These are phyloP conservation scores for Mytilinidion resinicola DNA, from an alignment of 495 filamentous ascomycete genomes.

Conservation along the genomic window DNA sequence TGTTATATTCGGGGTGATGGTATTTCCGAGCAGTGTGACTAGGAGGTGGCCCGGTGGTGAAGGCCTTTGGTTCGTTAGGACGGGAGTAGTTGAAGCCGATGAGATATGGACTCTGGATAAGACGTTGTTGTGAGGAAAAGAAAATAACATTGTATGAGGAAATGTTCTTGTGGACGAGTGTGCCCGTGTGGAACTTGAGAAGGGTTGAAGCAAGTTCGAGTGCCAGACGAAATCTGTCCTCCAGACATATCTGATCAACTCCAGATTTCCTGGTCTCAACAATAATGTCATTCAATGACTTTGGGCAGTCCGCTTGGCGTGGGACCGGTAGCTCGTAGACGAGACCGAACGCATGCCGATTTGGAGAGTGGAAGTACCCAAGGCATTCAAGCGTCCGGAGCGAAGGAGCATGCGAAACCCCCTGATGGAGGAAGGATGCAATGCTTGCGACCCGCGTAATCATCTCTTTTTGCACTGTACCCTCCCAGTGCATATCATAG, in stretches of 20 bases:
- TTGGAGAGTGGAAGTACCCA: slow-evolving; percentile 3
- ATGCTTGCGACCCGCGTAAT: no score
- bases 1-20: no score
- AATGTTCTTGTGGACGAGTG: slow-evolving; percentile 51
- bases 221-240: slow-evolving; percentile 3
- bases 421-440: no score
- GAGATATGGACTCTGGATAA: slow-evolving; percentile 34
- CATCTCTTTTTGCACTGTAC: no score
- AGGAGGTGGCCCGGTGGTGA: slow-evolving; percentile 38
- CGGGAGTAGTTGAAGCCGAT: slow-evolving; percentile 48
- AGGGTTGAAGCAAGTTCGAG: not conserved
- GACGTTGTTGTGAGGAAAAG: slow-evolving; percentile 25
- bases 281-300: not conserved
- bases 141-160: slow-evolving; percentile 48
- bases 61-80: slow-evolving; percentile 39
- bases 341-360: not conserved
- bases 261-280: not conserved
- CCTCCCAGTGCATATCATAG: no score
- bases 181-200: slow-evolving; percentile 40
- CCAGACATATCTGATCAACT: not conserved
- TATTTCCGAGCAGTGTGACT: no score
- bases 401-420: no score
- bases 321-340: not conserved
- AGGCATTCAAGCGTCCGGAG: slow-evolving; percentile 2
- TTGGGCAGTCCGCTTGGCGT: not conserved